Percentiles rank a stretch among this genome's conserved stretches.
phyloP scores from a whole-genome alignment of 305 asterid species.

The Striga hermonthica region DNA sequence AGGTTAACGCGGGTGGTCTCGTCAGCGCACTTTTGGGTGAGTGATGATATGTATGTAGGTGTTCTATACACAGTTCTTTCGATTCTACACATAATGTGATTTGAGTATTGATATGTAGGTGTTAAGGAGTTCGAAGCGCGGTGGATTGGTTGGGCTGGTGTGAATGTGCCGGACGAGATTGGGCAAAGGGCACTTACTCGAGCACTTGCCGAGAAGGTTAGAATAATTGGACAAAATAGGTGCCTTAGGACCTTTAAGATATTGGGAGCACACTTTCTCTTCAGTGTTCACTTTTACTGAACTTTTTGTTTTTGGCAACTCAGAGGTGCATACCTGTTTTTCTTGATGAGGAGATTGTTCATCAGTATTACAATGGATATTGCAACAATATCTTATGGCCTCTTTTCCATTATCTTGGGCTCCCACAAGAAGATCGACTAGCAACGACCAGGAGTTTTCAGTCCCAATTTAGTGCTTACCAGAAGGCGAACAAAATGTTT shows the following conservation, averaged over 20 bases:
- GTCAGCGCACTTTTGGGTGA: conserved; percentile 96
- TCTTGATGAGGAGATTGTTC: conserved; percentile 85
- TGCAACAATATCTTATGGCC: conserved; percentile 95
- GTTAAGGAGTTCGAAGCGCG: conserved; percentile 90
- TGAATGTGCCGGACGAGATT: conserved; percentile 85
- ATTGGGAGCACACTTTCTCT: too few species aligned
- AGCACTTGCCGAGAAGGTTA: conserved; percentile 88
- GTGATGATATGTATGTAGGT: conserved; percentile 27
- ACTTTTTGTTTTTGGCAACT: conserved; percentile 18
- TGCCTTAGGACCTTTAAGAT: too few species aligned
- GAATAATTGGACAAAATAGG: background rate
- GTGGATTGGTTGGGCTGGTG: conserved; percentile 99
- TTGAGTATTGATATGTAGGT: conserved; percentile 42
- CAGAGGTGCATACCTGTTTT: conserved; percentile 94
- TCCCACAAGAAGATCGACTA: conserved; percentile 92
- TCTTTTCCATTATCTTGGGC: conserved; percentile 86
- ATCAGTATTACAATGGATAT: conserved; percentile 91
- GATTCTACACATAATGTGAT: background rate
- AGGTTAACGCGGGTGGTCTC: conserved; percentile 95
- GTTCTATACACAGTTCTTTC: conserved; percentile 9
- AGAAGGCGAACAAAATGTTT: conserved; percentile 87
- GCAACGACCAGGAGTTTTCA: conserved; percentile 92
- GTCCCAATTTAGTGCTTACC: conserved; percentile 82
- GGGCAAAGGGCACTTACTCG: conserved; percentile 75
- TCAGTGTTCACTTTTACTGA: too few species aligned